Conservation (phyloP, 108 stramenopile species). For the Ochromonas danica region DNA sequence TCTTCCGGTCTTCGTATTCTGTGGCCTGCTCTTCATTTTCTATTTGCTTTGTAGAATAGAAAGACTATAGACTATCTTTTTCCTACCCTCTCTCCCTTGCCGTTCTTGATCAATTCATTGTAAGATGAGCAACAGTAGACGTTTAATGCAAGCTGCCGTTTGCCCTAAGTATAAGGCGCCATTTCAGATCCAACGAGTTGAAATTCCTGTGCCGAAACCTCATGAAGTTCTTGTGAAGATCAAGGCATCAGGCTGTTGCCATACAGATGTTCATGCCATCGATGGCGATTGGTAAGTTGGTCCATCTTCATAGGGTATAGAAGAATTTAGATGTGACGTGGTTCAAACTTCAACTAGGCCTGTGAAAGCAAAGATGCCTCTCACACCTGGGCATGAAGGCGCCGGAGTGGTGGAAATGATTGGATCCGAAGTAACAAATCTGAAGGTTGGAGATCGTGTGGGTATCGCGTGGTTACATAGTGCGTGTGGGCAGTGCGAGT, state of each 20-base stretch:
- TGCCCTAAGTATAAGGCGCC: neutral
- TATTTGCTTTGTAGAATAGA: too few relatives aligned
- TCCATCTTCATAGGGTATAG: too few relatives aligned
- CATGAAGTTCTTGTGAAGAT: neutral
- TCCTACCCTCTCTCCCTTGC: too few relatives aligned
- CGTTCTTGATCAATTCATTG: too few relatives aligned
- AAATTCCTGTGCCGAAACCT: neutral
- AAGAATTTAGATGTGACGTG: too few relatives aligned
- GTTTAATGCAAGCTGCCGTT: neutral
- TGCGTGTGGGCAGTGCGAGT: constrained; percentile 58
- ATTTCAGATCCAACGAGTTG: neutral
- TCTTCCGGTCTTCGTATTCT: too few relatives aligned
- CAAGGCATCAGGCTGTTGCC: constrained; percentile 10
- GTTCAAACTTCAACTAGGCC: neutral
- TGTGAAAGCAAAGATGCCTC: constrained; percentile 25
- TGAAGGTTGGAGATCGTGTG: constrained; percentile 64
- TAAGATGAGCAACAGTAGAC: neutral
- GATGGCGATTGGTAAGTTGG: neutral
- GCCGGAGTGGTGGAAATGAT: constrained; percentile 29
- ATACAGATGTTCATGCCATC: constrained; percentile 28
- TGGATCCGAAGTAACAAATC: constrained; percentile 35
- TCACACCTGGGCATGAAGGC: constrained; percentile 42
- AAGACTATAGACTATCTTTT: too few relatives aligned
- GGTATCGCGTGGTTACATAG: constrained; percentile 69
- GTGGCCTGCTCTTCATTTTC: too few relatives aligned